These are phyloP conservation scores for Leishmania braziliensis DNA, from an alignment of 208 protist genomes.

Conservation along the genomic window DNA sequence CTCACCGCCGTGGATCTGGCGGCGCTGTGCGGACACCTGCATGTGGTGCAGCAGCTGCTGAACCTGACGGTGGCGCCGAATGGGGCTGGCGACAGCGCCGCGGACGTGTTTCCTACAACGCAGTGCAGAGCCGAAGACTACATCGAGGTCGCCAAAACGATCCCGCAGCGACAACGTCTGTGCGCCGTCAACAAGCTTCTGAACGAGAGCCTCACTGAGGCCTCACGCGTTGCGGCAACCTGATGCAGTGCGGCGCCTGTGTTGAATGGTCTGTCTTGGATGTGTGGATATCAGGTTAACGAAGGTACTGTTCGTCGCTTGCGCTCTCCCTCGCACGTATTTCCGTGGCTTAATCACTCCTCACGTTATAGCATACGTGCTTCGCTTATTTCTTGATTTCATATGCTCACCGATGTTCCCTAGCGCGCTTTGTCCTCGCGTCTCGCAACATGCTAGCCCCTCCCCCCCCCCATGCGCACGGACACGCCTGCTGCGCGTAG, in stretches of 20 bases:
- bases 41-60: conserved; percentile 50
- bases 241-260: conserved; percentile 3
- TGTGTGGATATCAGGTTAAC: background rate
- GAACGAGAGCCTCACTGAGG: conserved; percentile 47
- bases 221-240: conserved; percentile 45
- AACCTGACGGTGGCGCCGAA: conserved; percentile 18
- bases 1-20: conserved; percentile 73
- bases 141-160: conserved; percentile 62
- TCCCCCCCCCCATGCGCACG: background rate
- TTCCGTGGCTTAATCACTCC: background rate
- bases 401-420: background rate
- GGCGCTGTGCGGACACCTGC: conserved; percentile 61
- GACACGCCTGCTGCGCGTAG: no score
- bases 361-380: background rate
- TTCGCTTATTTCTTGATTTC: background rate
- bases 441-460: background rate
- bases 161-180: conserved; percentile 56
- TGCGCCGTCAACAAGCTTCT: conserved; percentile 58
- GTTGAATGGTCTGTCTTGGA: background rate
- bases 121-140: conserved; percentile 70
- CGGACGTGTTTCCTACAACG: conserved; percentile 38
- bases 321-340: background rate
- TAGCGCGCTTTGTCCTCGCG: background rate
- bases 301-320: background rate
- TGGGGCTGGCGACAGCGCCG: conserved; percentile 34